Evolutionary conservation across 371 early-diverging fungal genomes (phyloP), one percentile per base, ranked within the genome.

Genomic region (Mucor ambiguus): DNA sequence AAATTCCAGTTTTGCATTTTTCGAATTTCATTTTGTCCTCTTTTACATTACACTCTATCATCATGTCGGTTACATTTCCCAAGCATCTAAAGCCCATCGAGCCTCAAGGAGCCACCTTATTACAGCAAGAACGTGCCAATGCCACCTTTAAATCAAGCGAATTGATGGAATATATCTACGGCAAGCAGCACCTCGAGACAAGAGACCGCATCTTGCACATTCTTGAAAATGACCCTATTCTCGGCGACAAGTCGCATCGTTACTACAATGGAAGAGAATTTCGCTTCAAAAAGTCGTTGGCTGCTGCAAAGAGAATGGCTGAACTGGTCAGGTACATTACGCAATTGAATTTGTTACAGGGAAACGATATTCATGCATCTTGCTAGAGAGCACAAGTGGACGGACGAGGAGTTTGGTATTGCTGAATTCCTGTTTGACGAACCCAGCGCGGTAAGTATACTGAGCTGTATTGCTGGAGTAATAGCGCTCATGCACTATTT

Each of bases 371-470:
- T 41, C 10, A 43, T 38, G 30, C 35, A 12, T 11, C 28, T 52
- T 57, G 20, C 6, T 60, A 82, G 81, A 67, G 64, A 74, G n/a
- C 78, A 87, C 59, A 70, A 78, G 14, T 87, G 88, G 88, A 79
- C 63, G 24, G 63, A 73, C 6, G 85, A 85, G 54, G 88, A 87
- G 44, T 75, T 75, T 65, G 64, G 63, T 28, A 78, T 84, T 63
- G 88, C 86, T n/a, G 83, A 83, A 44, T 68, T 73, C 22, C 55
- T 88, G 28, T 80, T 88, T 61, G 88, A 88, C 67, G 82, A 85
- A 60, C 65, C 85, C 20, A 82, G 83, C 52, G 81, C 85, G 30
- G 86, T 87, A 82, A 77, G 79, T 65, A 62, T 1, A 32, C 1
- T n/a, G 1, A 4, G 18, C 11, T 11, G 4, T 0, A 1, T 14